Percentiles rank a stretch among this genome's conserved stretches.
Conservation (phyloP, 225 moss, liverwort and hornwort genomes). For the Antitrichia curtipendula region DNA sequence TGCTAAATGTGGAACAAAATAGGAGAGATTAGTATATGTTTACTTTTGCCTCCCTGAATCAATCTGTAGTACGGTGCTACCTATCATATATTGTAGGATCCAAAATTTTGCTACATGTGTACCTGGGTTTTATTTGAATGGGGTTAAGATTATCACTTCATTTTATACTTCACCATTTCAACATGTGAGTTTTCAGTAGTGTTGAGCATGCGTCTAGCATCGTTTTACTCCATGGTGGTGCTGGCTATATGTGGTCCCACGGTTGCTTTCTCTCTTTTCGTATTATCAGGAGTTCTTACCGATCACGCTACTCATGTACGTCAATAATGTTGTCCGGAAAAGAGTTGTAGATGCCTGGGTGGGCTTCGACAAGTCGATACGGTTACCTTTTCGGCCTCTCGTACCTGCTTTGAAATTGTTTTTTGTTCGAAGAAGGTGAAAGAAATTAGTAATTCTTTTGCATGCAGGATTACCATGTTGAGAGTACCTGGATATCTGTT, state of each 20-base stretch:
- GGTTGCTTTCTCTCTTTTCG: not conserved
- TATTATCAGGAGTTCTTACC: not conserved
- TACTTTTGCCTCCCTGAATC: conserved; percentile 2
- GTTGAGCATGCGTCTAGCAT: conserved; percentile 11
- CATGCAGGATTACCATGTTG: not conserved
- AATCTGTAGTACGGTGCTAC: conserved; percentile 16
- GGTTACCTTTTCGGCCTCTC: not conserved
- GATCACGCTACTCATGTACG: not conserved
- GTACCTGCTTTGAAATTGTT: not conserved
- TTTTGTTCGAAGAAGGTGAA: not conserved
- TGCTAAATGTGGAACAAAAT: conserved; percentile 4
- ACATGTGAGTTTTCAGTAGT: not conserved
- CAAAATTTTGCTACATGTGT: conserved; percentile 13
- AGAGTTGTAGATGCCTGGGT: not conserved
- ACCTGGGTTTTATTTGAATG: conserved; percentile 1
- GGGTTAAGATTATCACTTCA: not conserved
- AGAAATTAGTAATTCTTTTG: not conserved
- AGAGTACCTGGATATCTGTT: not conserved
- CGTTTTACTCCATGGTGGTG: not conserved
- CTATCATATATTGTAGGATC: conserved; percentile 16
- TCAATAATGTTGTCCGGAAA: not conserved
- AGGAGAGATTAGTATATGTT: not conserved
- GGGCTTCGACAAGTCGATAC: not conserved
- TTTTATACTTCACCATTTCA: not conserved
- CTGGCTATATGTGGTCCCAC: not conserved